These are phyloP conservation scores for Yamadazyma siamensis DNA, from an alignment of 1,139 yeast species.

Conservation along the genomic window DNA sequence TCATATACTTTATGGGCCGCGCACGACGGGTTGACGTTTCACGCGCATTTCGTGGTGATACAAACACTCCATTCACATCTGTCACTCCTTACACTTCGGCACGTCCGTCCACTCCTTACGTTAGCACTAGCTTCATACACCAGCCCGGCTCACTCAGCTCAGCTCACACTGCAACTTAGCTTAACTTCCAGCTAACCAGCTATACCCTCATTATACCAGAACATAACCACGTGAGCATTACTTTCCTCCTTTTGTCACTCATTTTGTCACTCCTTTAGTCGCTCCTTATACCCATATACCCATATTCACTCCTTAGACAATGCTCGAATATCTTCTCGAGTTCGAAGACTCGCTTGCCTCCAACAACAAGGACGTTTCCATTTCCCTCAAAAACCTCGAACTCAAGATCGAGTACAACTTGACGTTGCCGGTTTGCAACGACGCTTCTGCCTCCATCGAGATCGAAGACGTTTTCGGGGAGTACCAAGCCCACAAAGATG, in stretches of 20 bases:
- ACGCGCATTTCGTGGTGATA: neutral
- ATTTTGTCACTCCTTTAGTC: conserved; percentile 2
- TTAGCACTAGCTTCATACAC: too few relatives aligned
- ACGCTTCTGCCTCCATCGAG: conserved; percentile 4
- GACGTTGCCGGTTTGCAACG: conserved; percentile 8
- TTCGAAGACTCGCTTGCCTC: conserved; percentile 39
- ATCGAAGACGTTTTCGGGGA: conserved; percentile 13
- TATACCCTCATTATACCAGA: too few relatives aligned
- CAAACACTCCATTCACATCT: conserved; percentile 1
- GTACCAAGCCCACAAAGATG: conserved; percentile 30
- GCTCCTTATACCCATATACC: neutral
- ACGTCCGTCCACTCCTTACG: too few relatives aligned
- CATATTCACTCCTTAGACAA: neutral
- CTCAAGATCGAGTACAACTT: conserved; percentile 25
- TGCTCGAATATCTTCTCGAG: conserved; percentile 32
- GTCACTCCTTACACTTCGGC: conserved; percentile 1
- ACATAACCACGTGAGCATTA: too few relatives aligned
- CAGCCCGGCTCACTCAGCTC: too few relatives aligned
- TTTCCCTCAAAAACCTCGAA: conserved; percentile 30
- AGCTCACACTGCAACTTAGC: too few relatives aligned
- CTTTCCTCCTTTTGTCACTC: conserved; percentile 1
- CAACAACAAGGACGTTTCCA: conserved; percentile 17
- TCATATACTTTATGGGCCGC: too few relatives aligned
- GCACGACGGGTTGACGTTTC: too few relatives aligned
- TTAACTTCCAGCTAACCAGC: too few relatives aligned